Evolutionary conservation across 2,329 filamentous ascomycete genomes (phyloP).

Genomic region (Fusarium sp.): DNA sequence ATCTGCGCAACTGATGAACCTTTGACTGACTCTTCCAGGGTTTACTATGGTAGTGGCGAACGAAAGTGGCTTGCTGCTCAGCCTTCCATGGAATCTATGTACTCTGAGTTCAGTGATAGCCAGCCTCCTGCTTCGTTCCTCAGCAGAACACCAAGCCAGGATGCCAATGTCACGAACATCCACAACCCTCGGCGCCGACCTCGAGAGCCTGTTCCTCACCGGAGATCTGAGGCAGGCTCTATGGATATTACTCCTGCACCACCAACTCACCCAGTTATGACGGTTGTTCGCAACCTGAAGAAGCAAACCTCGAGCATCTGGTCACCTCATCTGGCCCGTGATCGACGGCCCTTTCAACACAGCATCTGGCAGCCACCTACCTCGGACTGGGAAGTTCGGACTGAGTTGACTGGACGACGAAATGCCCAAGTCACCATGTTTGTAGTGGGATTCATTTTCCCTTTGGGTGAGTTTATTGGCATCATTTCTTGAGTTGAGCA

Average conservation of each 20-base stretch:
- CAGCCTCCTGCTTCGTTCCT: slow-evolving; percentile 59
- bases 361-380: slow-evolving; percentile 82
- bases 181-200: slow-evolving; percentile 60
- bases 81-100: slow-evolving; percentile 59
- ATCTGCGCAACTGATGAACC: background rate
- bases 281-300: slow-evolving; percentile 48
- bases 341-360: slow-evolving; percentile 68
- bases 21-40: slow-evolving; percentile 51
- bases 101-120: slow-evolving; percentile 62
- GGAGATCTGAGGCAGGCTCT: slow-evolving; percentile 47
- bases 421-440: slow-evolving; percentile 83
- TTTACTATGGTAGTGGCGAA: slow-evolving; percentile 79
- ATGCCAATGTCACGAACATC: slow-evolving; percentile 60
- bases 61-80: slow-evolving; percentile 62
- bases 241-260: slow-evolving; percentile 59
- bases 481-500: background rate
- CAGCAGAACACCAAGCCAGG: slow-evolving; percentile 62
- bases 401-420: slow-evolving; percentile 71
- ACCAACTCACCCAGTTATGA: slow-evolving; percentile 44
- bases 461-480: slow-evolving; percentile 67
- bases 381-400: slow-evolving; percentile 72
- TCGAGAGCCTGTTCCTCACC: slow-evolving; percentile 47
- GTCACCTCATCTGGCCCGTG: slow-evolving; percentile 78
- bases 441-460: slow-evolving; percentile 81
- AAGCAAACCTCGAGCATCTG: slow-evolving; percentile 73